These are phyloP conservation scores for Castanea mollissima DNA, from an alignment of 306 rosid species.

Conservation along the genomic window DNA sequence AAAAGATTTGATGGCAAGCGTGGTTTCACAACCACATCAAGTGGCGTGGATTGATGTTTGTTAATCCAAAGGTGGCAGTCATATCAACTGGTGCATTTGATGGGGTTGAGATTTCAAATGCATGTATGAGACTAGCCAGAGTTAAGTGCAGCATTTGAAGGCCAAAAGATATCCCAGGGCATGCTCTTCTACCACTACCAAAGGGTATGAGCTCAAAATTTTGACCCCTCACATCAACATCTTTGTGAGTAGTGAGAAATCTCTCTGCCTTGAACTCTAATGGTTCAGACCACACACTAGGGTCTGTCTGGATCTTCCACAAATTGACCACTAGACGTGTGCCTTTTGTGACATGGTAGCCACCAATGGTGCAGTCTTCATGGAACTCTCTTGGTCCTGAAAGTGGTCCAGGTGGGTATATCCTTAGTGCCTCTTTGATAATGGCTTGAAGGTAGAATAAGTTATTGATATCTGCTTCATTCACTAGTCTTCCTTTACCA, in stretches of 20 bases:
- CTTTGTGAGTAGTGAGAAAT: slow-evolving; percentile 42
- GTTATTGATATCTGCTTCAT: slow-evolving; percentile 44
- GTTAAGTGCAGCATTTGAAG: slow-evolving; percentile 40
- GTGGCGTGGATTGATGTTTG: slow-evolving; percentile 39
- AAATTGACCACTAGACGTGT: slow-evolving; percentile 43
- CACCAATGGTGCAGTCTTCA: slow-evolving; percentile 36
- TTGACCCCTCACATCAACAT: slow-evolving; percentile 42
- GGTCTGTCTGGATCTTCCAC: slow-evolving; percentile 58
- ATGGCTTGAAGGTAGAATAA: slow-evolving; percentile 55
- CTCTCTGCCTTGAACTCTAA: slow-evolving; percentile 53
- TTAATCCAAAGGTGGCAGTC: slow-evolving; percentile 36
- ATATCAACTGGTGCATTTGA: slow-evolving; percentile 38
- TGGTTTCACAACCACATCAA: slow-evolving; percentile 43
- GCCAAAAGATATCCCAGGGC: slow-evolving; percentile 43
- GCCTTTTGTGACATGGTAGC: slow-evolving; percentile 41
- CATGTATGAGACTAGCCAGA: slow-evolving; percentile 47
- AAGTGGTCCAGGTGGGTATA: slow-evolving; percentile 53
- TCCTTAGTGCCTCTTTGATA: slow-evolving; percentile 45
- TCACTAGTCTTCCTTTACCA: slow-evolving; percentile 44
- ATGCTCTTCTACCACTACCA: slow-evolving; percentile 57
- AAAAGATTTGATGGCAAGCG: slow-evolving; percentile 36
- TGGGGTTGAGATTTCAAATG: slow-evolving; percentile 33
- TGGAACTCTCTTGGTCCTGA: slow-evolving; percentile 36
- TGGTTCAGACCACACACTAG: slow-evolving; percentile 41
- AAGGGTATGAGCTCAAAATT: slow-evolving; percentile 50